These are phyloP conservation scores for Lasiosphaeria miniovina DNA, from an alignment of 495 filamentous ascomycete genomes.

Conservation along the genomic window DNA sequence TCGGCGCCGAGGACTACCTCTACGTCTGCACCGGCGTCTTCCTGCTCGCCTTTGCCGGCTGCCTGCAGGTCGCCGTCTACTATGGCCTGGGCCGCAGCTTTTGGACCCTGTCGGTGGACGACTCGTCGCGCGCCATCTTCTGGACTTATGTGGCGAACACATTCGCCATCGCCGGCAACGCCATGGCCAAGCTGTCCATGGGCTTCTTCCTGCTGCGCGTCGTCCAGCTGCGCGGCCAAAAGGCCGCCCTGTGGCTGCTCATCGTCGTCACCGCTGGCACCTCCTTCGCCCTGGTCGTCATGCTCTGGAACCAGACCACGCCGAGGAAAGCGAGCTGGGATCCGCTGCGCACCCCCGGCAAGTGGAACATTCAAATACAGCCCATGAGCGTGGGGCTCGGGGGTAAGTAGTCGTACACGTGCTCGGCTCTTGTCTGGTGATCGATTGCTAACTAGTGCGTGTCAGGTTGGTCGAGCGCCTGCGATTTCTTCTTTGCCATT, in stretches of 20 bases:
- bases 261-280: constrained; percentile 32
- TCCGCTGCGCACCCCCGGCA: constrained; percentile 33
- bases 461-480: constrained; percentile 38
- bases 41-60: constrained; percentile 32
- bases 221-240: constrained; percentile 34
- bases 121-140: constrained; percentile 35
- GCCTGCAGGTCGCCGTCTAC: constrained; percentile 36
- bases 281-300: constrained; percentile 29
- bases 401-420: constrained; percentile 17
- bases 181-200: constrained; percentile 42
- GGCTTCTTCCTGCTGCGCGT: constrained; percentile 41
- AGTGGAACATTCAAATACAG: constrained; percentile 37
- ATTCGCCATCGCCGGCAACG: constrained; percentile 39
- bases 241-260: constrained; percentile 34
- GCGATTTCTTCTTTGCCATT: constrained; percentile 44
- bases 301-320: constrained; percentile 40
- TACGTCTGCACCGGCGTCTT: constrained; percentile 34
- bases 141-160: constrained; percentile 41
- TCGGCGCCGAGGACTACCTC: constrained; percentile 39
- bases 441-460: constrained; percentile 1
- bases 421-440: neutral
- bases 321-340: constrained; percentile 38
- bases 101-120: constrained; percentile 30
- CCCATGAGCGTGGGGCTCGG: constrained; percentile 39
- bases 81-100: constrained; percentile 35